A percentile compares a stretch with the other conserved stretches of the same genome.
phyloP scores from a whole-genome alignment of 2,329 filamentous ascomycete genomes.

The Ceratocystis albifundus region DNA sequence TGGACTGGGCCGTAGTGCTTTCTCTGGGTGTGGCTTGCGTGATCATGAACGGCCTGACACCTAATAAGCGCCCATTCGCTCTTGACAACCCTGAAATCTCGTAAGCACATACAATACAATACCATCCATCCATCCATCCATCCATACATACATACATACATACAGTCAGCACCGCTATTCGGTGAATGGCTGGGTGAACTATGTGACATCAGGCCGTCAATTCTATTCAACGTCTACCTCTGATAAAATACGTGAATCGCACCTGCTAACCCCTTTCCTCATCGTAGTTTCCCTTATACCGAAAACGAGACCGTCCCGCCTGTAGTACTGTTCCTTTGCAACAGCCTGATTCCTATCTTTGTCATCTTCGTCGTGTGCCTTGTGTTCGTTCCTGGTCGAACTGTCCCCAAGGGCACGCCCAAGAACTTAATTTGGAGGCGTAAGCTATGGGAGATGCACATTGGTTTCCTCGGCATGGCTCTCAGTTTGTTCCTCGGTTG shows the following conservation, averaged over 20 bases:
- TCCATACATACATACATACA: too few species aligned
- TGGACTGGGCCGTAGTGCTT: slow-evolving; percentile 63
- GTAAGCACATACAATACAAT: slow-evolving; percentile 22
- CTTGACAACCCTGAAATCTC: slow-evolving; percentile 58
- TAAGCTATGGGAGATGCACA: slow-evolving; percentile 85
- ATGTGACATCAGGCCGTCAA: neutral
- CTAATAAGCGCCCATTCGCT: slow-evolving; percentile 60
- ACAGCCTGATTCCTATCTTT: slow-evolving; percentile 51
- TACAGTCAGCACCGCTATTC: neutral
- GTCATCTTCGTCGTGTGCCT: slow-evolving; percentile 59
- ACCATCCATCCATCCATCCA: too few species aligned
- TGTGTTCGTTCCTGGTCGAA: slow-evolving; percentile 59
- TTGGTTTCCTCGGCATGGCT: slow-evolving; percentile 69
- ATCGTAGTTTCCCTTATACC: slow-evolving; percentile 53
- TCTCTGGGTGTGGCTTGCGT: slow-evolving; percentile 46
- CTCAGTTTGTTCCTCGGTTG: slow-evolving; percentile 61
- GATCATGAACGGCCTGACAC: slow-evolving; percentile 47
- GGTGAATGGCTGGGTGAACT: neutral
- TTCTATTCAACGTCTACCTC: neutral
- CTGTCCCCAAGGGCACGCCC: slow-evolving; percentile 51
- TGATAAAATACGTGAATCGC: neutral
- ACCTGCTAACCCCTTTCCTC: neutral
- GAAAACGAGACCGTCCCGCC: slow-evolving; percentile 62
- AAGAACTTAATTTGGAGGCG: slow-evolving; percentile 58
- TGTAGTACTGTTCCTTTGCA: slow-evolving; percentile 52